These are phyloP conservation scores for Solanum appendiculatum DNA, from an alignment of 257 asterid genomes.

Conservation along the genomic window DNA sequence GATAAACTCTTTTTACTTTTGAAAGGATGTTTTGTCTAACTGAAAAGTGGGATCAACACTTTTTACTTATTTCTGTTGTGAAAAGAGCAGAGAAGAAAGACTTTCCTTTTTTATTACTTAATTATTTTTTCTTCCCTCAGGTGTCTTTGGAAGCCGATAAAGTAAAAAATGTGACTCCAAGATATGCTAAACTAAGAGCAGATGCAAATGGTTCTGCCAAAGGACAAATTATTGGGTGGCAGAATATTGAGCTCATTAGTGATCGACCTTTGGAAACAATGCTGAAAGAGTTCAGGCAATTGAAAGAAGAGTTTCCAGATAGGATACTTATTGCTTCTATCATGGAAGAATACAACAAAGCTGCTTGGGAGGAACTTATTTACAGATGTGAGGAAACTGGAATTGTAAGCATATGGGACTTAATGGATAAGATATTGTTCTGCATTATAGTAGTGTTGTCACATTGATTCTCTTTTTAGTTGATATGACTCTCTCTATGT, in stretches of 20 bases:
- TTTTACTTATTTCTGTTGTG: neutral
- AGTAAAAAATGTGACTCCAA: constrained; percentile 91
- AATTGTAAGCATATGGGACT: constrained; percentile 42
- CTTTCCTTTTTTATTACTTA: neutral
- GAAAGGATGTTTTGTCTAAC: neutral
- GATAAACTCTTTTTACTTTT: neutral
- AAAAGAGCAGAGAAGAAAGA: neutral
- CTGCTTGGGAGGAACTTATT: constrained; percentile 92
- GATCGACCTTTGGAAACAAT: constrained; percentile 90
- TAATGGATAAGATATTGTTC: neutral
- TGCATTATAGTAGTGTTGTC: neutral
- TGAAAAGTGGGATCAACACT: neutral
- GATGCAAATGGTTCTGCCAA: constrained; percentile 70
- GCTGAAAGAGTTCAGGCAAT: constrained; percentile 71
- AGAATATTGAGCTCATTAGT: constrained; percentile 89
- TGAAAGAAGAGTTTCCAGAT: constrained; percentile 84
- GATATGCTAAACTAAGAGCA: constrained; percentile 79
- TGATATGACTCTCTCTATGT: neutral
- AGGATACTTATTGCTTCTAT: constrained; percentile 94
- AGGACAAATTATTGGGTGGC: constrained; percentile 92
- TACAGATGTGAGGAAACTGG: constrained; percentile 87
- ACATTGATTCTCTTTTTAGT: neutral
- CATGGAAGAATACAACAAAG: constrained; percentile 91
- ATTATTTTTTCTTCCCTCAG: constrained; percentile 15
- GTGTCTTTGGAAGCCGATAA: constrained; percentile 89